Evolutionary conservation across 1,139 yeast genomes (phyloP), one percentile per base, ranked within the genome.

Genomic region (Geotrichum australiense): DNA sequence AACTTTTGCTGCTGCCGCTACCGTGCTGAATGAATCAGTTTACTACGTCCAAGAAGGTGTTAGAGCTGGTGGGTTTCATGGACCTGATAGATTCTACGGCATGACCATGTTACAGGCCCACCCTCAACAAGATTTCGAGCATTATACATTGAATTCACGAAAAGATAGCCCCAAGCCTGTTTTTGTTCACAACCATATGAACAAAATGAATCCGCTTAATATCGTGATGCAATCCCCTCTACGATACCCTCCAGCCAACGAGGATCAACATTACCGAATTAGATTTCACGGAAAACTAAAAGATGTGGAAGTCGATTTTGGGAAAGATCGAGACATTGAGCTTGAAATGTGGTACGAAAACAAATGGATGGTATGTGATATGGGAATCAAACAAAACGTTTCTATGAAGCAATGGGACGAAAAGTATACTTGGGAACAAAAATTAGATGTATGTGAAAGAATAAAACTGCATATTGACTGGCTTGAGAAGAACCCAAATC

Each of bases 1-100:
- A 57, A 84, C 95, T 0, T 86, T 83, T 55, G 65, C 83, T 42
- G 89, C 94, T 0, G 89, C 91, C 0, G 80, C 93, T 0, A 72
- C 73, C 35, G 84, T 81, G 2, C 62, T 80, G 42, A 64, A 66
- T 6, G 72, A 76, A 39, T 68, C 74, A 1, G 80, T 67, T 50
- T 82, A 84, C 55, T 89, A 81, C 59, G 86, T 83, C n/a, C 72
- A 74, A 37, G 69, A 64, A 47, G 74, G 74, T 48, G 58, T 74
- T 35, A 66, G 67, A 46, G 78, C 82, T 0, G 64, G 73, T 52
- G 83, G 82, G 3, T 68, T 69, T 49, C 68, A 74, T 44, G 65
- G 53, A 0, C 58, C 64, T 23, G 58, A 62, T 19, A 68, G 67
- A 22, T 78, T 73, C 53, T 58, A 68, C 15, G 84, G 84, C 6